Evolutionary conservation across 2,329 filamentous ascomycete species (phyloP), one percentile per base, ranked within the genome.

Genomic region (Aspergillus sp.): DNA sequence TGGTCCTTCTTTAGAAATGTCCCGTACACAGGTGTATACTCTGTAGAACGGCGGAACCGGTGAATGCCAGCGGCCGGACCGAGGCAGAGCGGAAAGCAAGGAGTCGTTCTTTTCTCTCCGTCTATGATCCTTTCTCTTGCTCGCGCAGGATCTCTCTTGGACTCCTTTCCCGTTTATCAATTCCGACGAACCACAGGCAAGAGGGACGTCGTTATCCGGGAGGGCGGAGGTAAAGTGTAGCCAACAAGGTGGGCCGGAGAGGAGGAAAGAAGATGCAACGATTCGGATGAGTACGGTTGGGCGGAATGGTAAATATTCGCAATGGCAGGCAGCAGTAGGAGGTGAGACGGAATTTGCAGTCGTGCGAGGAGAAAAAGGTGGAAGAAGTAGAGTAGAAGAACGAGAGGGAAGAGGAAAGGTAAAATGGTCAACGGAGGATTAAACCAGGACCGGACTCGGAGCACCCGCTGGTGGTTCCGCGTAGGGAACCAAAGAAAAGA

Each of bases 1-100:
- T 38, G 43, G 25, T 44, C 47, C 46, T 51, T 42, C 25, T 30
- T 30, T 12, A 30, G 35, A 51, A 44, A n/a, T 10, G 10, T 48
- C 20, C 13, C 9, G 39, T 35, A 33, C 41, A 10, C 25, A 30
- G 7, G 25, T 30, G 25, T 30, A 30, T 30, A 30, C 25, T 30
- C 25, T 12, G 25, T 35, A n/a, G 33, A 35, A 17, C 5, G 33
- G 15, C 33, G 33, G 33, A 35, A 7, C 38, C 38, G 17, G 19
- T 17, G 17, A 23, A 22, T 19, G 38, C 15, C 38, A 41, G 38
- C 38, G 38, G 38, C 38, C 38, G 38, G 20, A 41, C 15, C 15
- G 10, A 41, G 5, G 17, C 12, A 6, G 17, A 13, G 19, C 17
- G 38, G 17, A 20, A 35, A 35, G 13, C 33, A 17, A 35, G n/a